phyloP scores from a whole-genome alignment of 306 rosid genomes.

The Luffa aegyptiaca region DNA sequence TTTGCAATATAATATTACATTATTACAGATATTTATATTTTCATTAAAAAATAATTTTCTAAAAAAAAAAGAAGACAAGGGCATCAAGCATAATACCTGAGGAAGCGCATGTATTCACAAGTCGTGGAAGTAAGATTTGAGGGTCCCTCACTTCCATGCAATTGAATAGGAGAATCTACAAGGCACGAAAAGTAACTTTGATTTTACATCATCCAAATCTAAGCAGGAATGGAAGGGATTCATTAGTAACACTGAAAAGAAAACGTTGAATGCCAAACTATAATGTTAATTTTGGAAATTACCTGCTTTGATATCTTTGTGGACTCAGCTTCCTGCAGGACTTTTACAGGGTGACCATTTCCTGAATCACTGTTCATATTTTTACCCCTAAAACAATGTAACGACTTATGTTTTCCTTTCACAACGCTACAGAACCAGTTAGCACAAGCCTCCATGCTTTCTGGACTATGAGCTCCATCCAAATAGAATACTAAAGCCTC shows the following conservation, averaged over 20 bases:
- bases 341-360: slow-evolving; percentile 22
- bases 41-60: background rate
- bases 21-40: background rate
- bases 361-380: slow-evolving; percentile 17
- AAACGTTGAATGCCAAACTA: background rate
- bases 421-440: slow-evolving; percentile 38
- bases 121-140: slow-evolving; percentile 49
- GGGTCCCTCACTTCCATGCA: slow-evolving; percentile 77
- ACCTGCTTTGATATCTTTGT: slow-evolving; percentile 40
- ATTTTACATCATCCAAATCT: background rate
- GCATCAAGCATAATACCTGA: slow-evolving; percentile 36
- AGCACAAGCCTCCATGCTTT: slow-evolving; percentile 66
- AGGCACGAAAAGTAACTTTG: slow-evolving; percentile 7
- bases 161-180: slow-evolving; percentile 75
- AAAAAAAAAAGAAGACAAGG: background rate
- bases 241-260: background rate
- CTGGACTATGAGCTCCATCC: slow-evolving; percentile 92
- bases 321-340: slow-evolving; percentile 14
- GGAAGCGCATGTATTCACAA: slow-evolving; percentile 50
- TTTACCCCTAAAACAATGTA: slow-evolving; percentile 14
- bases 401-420: slow-evolving; percentile 18
- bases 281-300: background rate
- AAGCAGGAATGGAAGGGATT: background rate
- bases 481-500: slow-evolving; percentile 62
- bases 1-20: background rate